These are phyloP conservation scores for Colletotrichum shisoi DNA, from an alignment of 2,329 filamentous ascomycete species.

Conservation along the genomic window DNA sequence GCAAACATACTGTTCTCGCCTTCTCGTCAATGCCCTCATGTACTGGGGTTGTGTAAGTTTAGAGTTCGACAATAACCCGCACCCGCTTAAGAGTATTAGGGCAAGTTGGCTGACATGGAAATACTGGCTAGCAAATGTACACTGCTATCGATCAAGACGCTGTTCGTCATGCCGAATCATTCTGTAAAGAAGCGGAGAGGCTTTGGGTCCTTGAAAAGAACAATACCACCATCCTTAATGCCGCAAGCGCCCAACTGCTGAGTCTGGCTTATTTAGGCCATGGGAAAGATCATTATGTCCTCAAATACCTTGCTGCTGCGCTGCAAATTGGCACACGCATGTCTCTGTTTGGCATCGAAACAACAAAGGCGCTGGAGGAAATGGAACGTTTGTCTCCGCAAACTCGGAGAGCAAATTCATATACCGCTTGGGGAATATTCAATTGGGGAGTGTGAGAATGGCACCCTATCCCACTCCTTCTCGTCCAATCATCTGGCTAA, in stretches of 20 bases:
- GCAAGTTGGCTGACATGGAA: not conserved
- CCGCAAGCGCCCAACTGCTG: slow-evolving; percentile 48
- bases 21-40: slow-evolving; percentile 50
- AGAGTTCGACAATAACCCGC: not conserved
- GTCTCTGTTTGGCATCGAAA: slow-evolving; percentile 44
- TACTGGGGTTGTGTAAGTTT: slow-evolving; percentile 49
- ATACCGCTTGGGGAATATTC: slow-evolving; percentile 47
- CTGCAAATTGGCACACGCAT: slow-evolving; percentile 46
- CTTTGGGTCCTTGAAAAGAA: slow-evolving; percentile 42
- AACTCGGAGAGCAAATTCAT: slow-evolving; percentile 4
- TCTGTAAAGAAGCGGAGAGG: slow-evolving; percentile 43
- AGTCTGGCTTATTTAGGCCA: slow-evolving; percentile 48
- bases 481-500: not conserved
- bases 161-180: not conserved
- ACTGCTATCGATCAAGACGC: slow-evolving; percentile 40
- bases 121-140: slow-evolving; percentile 48
- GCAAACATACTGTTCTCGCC: slow-evolving; percentile 46
- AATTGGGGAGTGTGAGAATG: slow-evolving; percentile 51
- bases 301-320: slow-evolving; percentile 45
- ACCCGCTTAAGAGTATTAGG: too few relatives aligned
- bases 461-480: too few relatives aligned
- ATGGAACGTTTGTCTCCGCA: slow-evolving; percentile 39
- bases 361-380: not conserved
- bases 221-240: slow-evolving; percentile 39
- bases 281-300: slow-evolving; percentile 48